Base-by-base conservation (phyloP, 805 yeast species). In the Clavispora santaluciae region DNA sequence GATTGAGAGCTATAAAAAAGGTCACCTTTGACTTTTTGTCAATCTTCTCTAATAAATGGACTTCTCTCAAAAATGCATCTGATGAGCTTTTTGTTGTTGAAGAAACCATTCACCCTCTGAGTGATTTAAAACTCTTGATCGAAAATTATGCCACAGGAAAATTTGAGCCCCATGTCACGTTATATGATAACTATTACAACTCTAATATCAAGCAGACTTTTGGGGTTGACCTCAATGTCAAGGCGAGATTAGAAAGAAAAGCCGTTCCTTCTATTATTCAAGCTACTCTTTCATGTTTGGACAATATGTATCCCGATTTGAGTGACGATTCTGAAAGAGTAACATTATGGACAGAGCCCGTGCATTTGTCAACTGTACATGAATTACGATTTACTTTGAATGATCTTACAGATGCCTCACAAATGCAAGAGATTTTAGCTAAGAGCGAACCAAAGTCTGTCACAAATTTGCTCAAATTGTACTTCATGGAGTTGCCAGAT, bases 101-200 rank as follows among this genome's bases (percentile, higher is more conserved):
- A 54, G 88, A 83, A 52, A 73, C 82, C 0, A 81, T 87, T 44
- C 76, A 80, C 43, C 95, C 95, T 0, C 65, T 68, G 5, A 73
- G 73, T 38, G 95, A 88, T 56, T 63, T 87, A 48, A 69, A 81
- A 39, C 78, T 78, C 52, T 62, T 86, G 44, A 68, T 86, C 21
- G 84, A 81, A 43, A 78, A 77, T 48, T 81, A 82, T 55, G 73
- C 78, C 38, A 83, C 91, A 0, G 96, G 96, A 0, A 69, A 73
- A 31, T 87, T 84, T 61, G 68, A 75, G 36, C 95, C 96, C 12
- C 75, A 72, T 37, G 90, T 83, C 7, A 68, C 76, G 0, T 70
- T 84, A 12, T 87, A 86, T 60, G 95, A 86, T 55, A 86, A 85
- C 58, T 87, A 86, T 63, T 85, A 85, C 60, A 78, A 81, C 47